Percentiles rank a stretch among this genome's conserved stretches.
phyloP scores from a whole-genome alignment of 2,329 filamentous ascomycete genomes.

The Colletotrichum tamarilloi region DNA sequence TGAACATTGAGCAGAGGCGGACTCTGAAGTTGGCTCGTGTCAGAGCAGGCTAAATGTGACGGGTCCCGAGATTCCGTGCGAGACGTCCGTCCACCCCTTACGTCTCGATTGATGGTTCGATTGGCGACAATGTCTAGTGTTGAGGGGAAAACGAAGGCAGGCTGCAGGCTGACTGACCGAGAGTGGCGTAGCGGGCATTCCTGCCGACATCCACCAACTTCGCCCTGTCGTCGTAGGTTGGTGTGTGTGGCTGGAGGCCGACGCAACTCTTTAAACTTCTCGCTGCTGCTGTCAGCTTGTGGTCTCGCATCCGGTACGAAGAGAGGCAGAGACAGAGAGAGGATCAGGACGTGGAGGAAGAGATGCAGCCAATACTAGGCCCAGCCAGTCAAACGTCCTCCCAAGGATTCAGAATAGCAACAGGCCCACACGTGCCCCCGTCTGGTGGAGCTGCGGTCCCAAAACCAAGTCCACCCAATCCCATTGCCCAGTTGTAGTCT shows the following conservation, averaged over 20 bases:
- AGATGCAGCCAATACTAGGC: conserved; percentile 13
- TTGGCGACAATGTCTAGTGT: not conserved
- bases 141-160: not conserved
- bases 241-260: conserved; percentile 28
- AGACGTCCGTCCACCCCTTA: not conserved
- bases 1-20: not conserved
- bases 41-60: conserved; percentile 17
- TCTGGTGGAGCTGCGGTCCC: conserved; percentile 16
- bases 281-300: not conserved
- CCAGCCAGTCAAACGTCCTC: conserved; percentile 19
- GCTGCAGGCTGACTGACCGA: not conserved
- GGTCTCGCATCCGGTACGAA: conserved; percentile 8
- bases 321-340: not conserved
- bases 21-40: conserved; percentile 13
- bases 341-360: not conserved
- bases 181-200: not conserved
- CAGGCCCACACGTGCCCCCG: conserved; percentile 29
- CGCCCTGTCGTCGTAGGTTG: conserved; percentile 19
- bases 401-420: conserved; percentile 27
- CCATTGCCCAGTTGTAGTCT: not conserved
- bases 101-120: not conserved
- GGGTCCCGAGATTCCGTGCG: conserved; percentile 20
- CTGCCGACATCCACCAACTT: not conserved
- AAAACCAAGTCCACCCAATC: conserved; percentile 3
- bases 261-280: not conserved